Evolutionary conservation across 2,329 filamentous ascomycete genomes (phyloP).

Genomic region (Aspergillus fumigatus): DNA sequence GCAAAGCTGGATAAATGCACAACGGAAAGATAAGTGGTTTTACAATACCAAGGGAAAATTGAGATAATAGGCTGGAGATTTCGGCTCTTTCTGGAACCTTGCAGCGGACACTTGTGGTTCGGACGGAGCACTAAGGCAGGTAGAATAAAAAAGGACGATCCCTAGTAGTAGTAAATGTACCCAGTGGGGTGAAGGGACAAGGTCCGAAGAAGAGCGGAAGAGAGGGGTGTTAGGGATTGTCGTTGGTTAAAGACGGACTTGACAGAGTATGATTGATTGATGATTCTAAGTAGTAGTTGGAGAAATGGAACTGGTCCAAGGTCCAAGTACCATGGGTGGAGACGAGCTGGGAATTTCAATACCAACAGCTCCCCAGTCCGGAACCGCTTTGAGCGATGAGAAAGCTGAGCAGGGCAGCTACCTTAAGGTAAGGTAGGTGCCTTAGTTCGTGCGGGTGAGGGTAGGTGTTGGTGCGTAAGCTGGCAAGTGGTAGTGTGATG

Average conservation of each 20-base stretch:
- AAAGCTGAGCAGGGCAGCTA: conserved; percentile 2
- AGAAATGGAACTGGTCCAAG: conserved; percentile 10
- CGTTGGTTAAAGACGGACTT: conserved; percentile 18
- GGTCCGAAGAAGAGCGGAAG: conserved; percentile 10
- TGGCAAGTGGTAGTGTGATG: background rate
- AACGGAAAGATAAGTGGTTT: conserved; percentile 20
- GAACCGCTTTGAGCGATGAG: background rate
- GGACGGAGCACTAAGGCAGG: conserved; percentile 9
- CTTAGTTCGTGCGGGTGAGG: background rate
- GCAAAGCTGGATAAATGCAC: conserved; percentile 15
- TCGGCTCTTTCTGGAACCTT: conserved; percentile 23
- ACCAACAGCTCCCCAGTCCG: background rate
- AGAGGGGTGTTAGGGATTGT: background rate
- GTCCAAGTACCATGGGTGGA: conserved; percentile 21
- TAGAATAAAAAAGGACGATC: conserved; percentile 15
- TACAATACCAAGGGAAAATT: conserved; percentile 15
- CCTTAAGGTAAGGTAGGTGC: background rate
- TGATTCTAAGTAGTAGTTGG: conserved; percentile 8
- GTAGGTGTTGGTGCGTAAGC: background rate
- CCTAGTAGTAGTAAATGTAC: conserved; percentile 4
- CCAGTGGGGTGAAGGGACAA: conserved; percentile 12
- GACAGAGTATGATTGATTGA: conserved; percentile 20
- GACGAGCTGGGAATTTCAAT: conserved; percentile 6
- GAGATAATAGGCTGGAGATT: conserved; percentile 16
- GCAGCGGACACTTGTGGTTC: conserved; percentile 16